Evolutionary conservation across 345 rosid species (phyloP).

Genomic region (Aegle marmelos): DNA sequence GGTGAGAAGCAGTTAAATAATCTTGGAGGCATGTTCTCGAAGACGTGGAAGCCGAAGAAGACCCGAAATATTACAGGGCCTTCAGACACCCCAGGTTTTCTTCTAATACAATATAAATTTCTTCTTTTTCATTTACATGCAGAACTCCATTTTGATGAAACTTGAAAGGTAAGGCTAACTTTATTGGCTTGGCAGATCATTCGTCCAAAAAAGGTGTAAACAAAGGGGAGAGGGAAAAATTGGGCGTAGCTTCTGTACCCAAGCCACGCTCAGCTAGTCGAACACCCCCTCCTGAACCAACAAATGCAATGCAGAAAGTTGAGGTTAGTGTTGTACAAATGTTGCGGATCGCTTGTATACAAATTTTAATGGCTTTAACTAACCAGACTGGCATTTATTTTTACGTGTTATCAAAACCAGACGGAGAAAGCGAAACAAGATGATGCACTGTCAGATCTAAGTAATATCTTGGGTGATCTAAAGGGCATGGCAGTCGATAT

Average conservation of each 20-base stretch:
- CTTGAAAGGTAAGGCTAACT: not conserved
- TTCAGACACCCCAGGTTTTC: conserved; percentile 55
- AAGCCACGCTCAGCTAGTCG: conserved; percentile 41
- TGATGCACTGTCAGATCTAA: conserved; percentile 75
- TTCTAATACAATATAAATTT: not conserved
- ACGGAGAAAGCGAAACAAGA: conserved; percentile 83
- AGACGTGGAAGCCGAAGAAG: conserved; percentile 94
- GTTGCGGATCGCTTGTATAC: not conserved
- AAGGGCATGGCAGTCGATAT: conserved; percentile 92
- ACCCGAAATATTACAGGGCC: conserved; percentile 66
- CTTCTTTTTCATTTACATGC: not conserved
- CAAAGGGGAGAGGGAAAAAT: conserved; percentile 64
- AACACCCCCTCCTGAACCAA: conserved; percentile 47
- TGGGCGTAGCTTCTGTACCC: conserved; percentile 47
- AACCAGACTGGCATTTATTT: not conserved
- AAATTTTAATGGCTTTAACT: not conserved
- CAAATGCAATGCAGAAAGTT: conserved; percentile 66
- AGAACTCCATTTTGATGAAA: not conserved
- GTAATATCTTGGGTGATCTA: conserved; percentile 77
- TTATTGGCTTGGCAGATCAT: conserved; percentile 33
- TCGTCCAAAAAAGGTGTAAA: conserved; percentile 45
- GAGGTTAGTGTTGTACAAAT: conserved; percentile 45
- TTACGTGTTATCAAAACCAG: conserved; percentile 28
- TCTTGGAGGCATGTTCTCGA: conserved; percentile 96
- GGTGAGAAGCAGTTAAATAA: conserved; percentile 87